phyloP scores from a whole-genome alignment of 495 filamentous ascomycete genomes.

The Tuber borchii region DNA sequence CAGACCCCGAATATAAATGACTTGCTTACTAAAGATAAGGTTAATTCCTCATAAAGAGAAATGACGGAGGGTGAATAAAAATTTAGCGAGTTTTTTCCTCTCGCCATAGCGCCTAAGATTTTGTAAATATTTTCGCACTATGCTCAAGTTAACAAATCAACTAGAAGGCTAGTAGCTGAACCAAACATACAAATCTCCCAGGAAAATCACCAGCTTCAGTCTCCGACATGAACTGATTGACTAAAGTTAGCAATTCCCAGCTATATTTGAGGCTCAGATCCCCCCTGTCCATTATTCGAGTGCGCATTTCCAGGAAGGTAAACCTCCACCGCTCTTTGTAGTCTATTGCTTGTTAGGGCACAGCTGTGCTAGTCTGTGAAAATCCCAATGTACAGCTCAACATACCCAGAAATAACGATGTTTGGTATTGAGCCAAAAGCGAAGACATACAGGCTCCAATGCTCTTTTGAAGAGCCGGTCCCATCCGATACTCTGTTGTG shows the following conservation, averaged over 20 bases:
- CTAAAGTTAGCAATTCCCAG: not conserved
- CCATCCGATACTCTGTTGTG: not conserved
- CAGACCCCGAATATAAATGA: not conserved
- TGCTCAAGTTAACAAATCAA: not conserved
- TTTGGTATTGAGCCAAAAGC: not conserved
- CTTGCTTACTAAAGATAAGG: too few species aligned
- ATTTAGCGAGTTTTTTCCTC: too few species aligned
- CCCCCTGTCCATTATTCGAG: not conserved
- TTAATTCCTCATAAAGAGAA: too few species aligned
- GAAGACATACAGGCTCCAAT: not conserved
- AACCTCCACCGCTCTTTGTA: not conserved
- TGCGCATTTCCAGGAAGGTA: not conserved
- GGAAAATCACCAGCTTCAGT: not conserved
- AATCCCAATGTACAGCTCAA: not conserved
- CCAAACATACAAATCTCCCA: constrained; percentile 4
- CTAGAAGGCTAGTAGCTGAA: not conserved
- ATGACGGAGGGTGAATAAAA: too few species aligned
- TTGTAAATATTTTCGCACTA: too few species aligned
- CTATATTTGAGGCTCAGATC: too few species aligned
- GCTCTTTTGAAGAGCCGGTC: not conserved
- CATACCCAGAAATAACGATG: constrained; percentile 12
- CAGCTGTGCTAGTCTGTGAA: not conserved
- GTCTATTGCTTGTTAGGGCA: constrained; percentile 10
- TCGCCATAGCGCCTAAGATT: too few species aligned
- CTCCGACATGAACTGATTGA: not conserved